Evolutionary conservation across 176 grass and related monocot species (phyloP).

Genomic region (Aegilops sharonensis): DNA sequence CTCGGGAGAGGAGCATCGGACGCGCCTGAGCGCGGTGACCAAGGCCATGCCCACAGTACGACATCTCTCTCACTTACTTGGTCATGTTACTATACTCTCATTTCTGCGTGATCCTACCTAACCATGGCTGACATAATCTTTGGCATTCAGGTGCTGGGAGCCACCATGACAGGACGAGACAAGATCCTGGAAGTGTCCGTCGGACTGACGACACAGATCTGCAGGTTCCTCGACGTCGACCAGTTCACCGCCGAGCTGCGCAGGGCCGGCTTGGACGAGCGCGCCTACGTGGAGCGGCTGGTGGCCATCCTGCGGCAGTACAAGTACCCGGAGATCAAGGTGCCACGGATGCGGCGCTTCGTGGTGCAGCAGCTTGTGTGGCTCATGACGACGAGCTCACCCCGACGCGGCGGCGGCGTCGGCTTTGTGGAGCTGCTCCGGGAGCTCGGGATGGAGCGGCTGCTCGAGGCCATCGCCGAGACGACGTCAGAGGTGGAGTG

Average conservation of each 20-base stretch:
- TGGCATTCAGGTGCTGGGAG: slow-evolving; percentile 38
- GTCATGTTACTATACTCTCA: neutral
- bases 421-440: slow-evolving; percentile 22
- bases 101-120: neutral
- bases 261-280: slow-evolving; percentile 24
- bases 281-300: slow-evolving; percentile 52
- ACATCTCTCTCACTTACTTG: neutral
- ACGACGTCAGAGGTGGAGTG: slow-evolving; percentile 81
- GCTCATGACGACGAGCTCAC: slow-evolving; percentile 16
- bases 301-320: slow-evolving; percentile 31
- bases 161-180: slow-evolving; percentile 41
- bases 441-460: slow-evolving; percentile 32
- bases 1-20: neutral
- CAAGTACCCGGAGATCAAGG: slow-evolving; percentile 19
- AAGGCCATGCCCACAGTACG: slow-evolving; percentile 34
- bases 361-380: slow-evolving; percentile 36
- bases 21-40: slow-evolving; percentile 31
- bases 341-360: slow-evolving; percentile 55
- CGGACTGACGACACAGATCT: slow-evolving; percentile 54
- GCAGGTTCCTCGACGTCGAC: slow-evolving; percentile 15
- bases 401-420: neutral
- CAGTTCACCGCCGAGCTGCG: slow-evolving; percentile 21
- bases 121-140: neutral
- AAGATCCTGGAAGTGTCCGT: slow-evolving; percentile 56
- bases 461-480: slow-evolving; percentile 39